Percentiles rank a stretch among this genome's conserved stretches.
These are phyloP conservation scores for Ramichloridium luteum DNA, from an alignment of 2,329 filamentous ascomycete species.

Conservation along the genomic window DNA sequence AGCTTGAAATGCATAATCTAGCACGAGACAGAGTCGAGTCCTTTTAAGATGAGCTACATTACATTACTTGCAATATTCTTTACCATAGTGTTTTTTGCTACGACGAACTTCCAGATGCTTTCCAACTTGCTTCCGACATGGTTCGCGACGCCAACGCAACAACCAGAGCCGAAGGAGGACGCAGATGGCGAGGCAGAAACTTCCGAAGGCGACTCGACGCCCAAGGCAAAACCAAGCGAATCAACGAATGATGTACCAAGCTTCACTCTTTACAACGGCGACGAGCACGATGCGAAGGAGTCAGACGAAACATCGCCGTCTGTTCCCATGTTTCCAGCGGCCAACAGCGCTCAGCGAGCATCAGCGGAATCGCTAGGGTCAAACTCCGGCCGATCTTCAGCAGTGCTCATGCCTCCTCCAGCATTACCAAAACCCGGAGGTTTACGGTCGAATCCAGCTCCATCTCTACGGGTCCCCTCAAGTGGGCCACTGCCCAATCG, in stretches of 20 bases:
- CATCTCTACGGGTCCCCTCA: slow-evolving; percentile 30
- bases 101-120: no score
- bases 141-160: slow-evolving; percentile 11
- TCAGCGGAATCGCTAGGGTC: slow-evolving; percentile 20
- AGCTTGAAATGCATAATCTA: no score
- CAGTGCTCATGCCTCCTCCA: slow-evolving; percentile 21
- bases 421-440: slow-evolving; percentile 8
- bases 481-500: slow-evolving; percentile 39
- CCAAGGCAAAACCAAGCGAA: slow-evolving; percentile 17
- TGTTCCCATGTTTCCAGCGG: slow-evolving; percentile 32
- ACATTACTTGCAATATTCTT: no score
- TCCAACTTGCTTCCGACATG: slow-evolving; percentile 23
- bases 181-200: slow-evolving; percentile 11
- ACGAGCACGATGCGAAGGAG: slow-evolving; percentile 18
- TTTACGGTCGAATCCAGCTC: slow-evolving; percentile 5
- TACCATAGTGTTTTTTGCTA: slow-evolving; percentile 30
- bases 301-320: slow-evolving; percentile 6
- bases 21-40: no score
- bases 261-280: slow-evolving; percentile 19
- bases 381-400: neutral
- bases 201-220: slow-evolving; percentile 19
- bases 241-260: slow-evolving; percentile 14
- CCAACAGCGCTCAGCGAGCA: slow-evolving; percentile 35
- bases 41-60: no score
- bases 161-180: slow-evolving; percentile 2